A percentile compares a stretch with the other conserved stretches of the same genome.
Conservation (phyloP, 805 yeast genomes). For the Komagataella mondaviorum region DNA sequence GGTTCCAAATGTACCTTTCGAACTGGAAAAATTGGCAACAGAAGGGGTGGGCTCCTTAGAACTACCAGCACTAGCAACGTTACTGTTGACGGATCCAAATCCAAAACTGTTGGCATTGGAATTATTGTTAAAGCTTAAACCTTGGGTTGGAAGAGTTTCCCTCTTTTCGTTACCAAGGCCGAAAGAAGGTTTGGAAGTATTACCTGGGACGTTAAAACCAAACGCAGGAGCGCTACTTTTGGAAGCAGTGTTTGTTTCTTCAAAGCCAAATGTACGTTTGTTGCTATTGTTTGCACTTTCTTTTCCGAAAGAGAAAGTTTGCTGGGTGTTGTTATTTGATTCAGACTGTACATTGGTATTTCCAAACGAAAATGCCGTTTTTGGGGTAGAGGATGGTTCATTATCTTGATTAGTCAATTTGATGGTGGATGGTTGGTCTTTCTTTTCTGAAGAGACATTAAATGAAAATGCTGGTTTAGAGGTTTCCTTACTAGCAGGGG, state of each 20-base stretch:
- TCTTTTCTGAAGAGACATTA: neutral
- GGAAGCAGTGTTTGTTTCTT: neutral
- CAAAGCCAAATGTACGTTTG: neutral
- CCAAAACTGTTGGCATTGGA: slow-evolving; percentile 6
- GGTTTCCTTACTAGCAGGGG: neutral
- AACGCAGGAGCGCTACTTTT: neutral
- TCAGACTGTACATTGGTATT: neutral
- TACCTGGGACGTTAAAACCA: neutral
- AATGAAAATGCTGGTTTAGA: neutral
- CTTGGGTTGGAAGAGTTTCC: slow-evolving; percentile 1
- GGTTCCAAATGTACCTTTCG: neutral
- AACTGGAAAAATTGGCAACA: slow-evolving; percentile 6
- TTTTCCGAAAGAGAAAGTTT: neutral
- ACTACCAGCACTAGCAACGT: slow-evolving; percentile 2
- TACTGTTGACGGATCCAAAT: neutral
- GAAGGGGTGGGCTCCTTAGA: slow-evolving; percentile 4
- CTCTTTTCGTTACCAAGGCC: slow-evolving; percentile 1
- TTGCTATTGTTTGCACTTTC: neutral
- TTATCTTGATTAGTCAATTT: neutral
- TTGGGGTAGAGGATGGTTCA: neutral
- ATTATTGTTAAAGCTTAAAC: slow-evolving; percentile 2
- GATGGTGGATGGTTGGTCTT: slow-evolving; percentile 2
- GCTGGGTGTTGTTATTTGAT: neutral
- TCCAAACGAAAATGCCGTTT: slow-evolving; percentile 4
- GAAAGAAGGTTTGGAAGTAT: slow-evolving; percentile 1